Conservation (phyloP, 2,329 filamentous ascomycete species). For the Xylaria sp. region DNA sequence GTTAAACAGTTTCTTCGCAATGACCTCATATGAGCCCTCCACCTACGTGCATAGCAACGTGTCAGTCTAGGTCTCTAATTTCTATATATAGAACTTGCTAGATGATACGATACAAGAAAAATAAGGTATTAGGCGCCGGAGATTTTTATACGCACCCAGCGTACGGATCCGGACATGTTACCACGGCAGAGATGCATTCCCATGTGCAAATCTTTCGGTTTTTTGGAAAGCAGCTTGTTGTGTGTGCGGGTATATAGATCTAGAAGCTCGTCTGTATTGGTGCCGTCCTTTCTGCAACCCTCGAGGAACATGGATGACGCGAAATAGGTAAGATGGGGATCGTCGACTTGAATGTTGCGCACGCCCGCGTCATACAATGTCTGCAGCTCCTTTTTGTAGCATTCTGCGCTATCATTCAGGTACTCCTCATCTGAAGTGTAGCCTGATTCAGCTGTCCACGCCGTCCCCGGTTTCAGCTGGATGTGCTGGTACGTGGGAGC, state of each 20-base stretch:
- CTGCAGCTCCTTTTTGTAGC: slow-evolving; percentile 57
- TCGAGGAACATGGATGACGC: slow-evolving; percentile 61
- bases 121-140: too few species aligned
- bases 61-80: too few species aligned
- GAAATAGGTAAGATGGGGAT: slow-evolving; percentile 63
- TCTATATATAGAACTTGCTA: too few species aligned
- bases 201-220: slow-evolving; percentile 62
- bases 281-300: slow-evolving; percentile 61
- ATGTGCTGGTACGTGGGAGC: slow-evolving; percentile 70
- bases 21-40: slow-evolving; percentile 57
- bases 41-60: too few species aligned
- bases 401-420: slow-evolving; percentile 58
- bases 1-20: slow-evolving; percentile 56
- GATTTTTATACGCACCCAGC: too few species aligned
- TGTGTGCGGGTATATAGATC: slow-evolving; percentile 67
- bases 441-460: slow-evolving; percentile 52
- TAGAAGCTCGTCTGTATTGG: slow-evolving; percentile 58
- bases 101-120: too few species aligned
- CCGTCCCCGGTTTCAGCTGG: slow-evolving; percentile 59
- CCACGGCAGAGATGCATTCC: slow-evolving; percentile 66
- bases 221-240: slow-evolving; percentile 60
- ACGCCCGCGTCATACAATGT: slow-evolving; percentile 59
- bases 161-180: slow-evolving; percentile 54
- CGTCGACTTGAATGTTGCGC: slow-evolving; percentile 61
- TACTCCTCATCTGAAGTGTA: slow-evolving; percentile 59